Conservation (phyloP, 768 basidiomycete genomes). For the Pisolithus tinctorius region DNA sequence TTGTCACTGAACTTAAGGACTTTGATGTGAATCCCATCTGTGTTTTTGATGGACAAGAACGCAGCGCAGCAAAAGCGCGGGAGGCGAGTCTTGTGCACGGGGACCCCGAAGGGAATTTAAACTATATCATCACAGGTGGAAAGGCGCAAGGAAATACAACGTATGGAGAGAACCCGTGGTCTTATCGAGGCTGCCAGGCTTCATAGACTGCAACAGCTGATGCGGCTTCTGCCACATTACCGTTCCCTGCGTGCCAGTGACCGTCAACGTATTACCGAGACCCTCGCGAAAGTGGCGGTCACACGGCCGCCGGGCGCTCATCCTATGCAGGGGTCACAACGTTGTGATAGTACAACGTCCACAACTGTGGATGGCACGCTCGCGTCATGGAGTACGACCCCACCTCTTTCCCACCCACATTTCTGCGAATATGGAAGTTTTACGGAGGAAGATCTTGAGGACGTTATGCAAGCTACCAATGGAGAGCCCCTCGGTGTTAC, state of each 20-base stretch:
- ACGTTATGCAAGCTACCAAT: background rate
- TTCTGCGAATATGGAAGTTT: background rate
- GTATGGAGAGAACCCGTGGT: slow-evolving; percentile 44
- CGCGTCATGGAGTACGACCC: background rate
- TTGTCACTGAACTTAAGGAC: slow-evolving; percentile 56
- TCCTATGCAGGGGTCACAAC: background rate
- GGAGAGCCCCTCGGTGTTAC: background rate
- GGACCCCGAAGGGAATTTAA: background rate
- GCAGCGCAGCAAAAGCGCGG: slow-evolving; percentile 58
- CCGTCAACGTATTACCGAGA: slow-evolving; percentile 23
- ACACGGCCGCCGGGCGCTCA: background rate
- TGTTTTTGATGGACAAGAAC: slow-evolving; percentile 72
- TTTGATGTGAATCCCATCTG: slow-evolving; percentile 56
- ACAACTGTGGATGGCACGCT: background rate
- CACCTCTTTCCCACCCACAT: background rate
- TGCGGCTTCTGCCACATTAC: slow-evolving; percentile 33
- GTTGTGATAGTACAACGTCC: background rate
- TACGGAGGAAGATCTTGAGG: background rate
- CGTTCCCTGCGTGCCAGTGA: slow-evolving; percentile 25
- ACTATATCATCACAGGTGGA: slow-evolving; percentile 35
- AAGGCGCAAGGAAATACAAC: slow-evolving; percentile 47
- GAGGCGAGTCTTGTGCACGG: slow-evolving; percentile 43
- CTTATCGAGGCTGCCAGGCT: slow-evolving; percentile 53
- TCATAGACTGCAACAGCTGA: slow-evolving; percentile 42
- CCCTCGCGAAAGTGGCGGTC: slow-evolving; percentile 10